phyloP scores from a whole-genome alignment of 1,139 yeast species.

The Debaryomyces psychrophilus region DNA sequence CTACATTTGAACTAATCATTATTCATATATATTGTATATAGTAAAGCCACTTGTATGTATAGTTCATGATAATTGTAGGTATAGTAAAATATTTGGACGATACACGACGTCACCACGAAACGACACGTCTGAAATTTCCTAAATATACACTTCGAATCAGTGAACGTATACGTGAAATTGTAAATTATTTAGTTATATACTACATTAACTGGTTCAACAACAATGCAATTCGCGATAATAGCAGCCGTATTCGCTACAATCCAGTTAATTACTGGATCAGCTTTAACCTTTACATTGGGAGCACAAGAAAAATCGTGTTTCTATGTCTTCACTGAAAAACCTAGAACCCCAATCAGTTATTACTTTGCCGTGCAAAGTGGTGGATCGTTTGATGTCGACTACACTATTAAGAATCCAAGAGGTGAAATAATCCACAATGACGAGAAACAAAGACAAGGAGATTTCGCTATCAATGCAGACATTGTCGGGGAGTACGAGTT shows the following conservation, averaged over 20 bases:
- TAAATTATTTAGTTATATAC: not conserved
- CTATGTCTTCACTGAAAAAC: conserved; percentile 70
- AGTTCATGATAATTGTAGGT: not conserved
- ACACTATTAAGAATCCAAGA: conserved; percentile 70
- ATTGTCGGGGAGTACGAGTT: conserved; percentile 84
- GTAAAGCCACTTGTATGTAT: conserved; percentile 8
- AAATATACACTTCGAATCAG: not conserved
- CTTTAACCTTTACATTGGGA: conserved; percentile 76
- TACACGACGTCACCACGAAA: conserved; percentile 5
- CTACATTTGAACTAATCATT: conserved; percentile 24
- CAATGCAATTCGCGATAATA: conserved; percentile 22
- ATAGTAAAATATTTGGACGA: not conserved
- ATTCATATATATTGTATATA: conserved; percentile 16
- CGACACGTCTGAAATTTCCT: conserved; percentile 13
- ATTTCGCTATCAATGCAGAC: conserved; percentile 73
- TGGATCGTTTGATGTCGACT: conserved; percentile 84
- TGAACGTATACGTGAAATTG: not conserved
- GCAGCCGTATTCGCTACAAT: conserved; percentile 27
- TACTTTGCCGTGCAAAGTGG: conserved; percentile 94
- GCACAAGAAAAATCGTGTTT: conserved; percentile 81
- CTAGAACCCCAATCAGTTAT: conserved; percentile 69
- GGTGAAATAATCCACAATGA: conserved; percentile 61
- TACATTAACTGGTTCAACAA: conserved; percentile 1
- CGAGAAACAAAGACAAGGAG: conserved; percentile 80
- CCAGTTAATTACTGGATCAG: conserved; percentile 49